A percentile compares a stretch with the other conserved stretches of the same genome.
These are phyloP conservation scores for Chalciporus chontae DNA, from an alignment of 768 basidiomycete species.

Conservation along the genomic window DNA sequence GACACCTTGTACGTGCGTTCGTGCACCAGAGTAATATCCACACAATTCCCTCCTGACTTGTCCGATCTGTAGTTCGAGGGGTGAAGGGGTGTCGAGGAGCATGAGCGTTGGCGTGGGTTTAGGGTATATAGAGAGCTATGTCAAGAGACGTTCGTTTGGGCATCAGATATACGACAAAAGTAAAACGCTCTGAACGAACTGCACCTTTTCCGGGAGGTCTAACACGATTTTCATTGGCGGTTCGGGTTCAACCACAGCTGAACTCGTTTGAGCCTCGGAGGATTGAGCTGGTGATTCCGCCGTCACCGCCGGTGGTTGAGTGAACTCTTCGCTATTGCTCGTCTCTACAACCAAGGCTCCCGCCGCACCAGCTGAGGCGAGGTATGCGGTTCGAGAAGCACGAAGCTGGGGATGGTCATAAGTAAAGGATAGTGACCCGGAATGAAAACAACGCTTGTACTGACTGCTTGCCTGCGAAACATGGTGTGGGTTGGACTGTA, in stretches of 20 bases:
- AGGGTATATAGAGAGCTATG: slow-evolving; percentile 86
- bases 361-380: slow-evolving; percentile 16
- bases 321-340: slow-evolving; percentile 2
- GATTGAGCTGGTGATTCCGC: neutral
- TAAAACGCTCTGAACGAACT: neutral
- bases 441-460: neutral
- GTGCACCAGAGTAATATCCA: slow-evolving; percentile 53
- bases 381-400: slow-evolving; percentile 22
- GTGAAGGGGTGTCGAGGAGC: slow-evolving; percentile 70
- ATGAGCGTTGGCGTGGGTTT: slow-evolving; percentile 54
- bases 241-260: slow-evolving; percentile 8
- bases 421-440: neutral
- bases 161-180: neutral
- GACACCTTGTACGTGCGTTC: slow-evolving; percentile 63
- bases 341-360: slow-evolving; percentile 18
- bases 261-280: neutral
- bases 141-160: neutral
- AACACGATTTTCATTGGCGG: slow-evolving; percentile 11
- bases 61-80: slow-evolving; percentile 76
- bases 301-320: neutral
- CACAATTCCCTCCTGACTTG: slow-evolving; percentile 58
- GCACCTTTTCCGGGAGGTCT: slow-evolving; percentile 26
- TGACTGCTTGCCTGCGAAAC: slow-evolving; percentile 26
- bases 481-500: slow-evolving; percentile 3
- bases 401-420: slow-evolving; percentile 15